phyloP scores from a whole-genome alignment of 2,329 filamentous ascomycete species.

The Lachnellula arida region DNA sequence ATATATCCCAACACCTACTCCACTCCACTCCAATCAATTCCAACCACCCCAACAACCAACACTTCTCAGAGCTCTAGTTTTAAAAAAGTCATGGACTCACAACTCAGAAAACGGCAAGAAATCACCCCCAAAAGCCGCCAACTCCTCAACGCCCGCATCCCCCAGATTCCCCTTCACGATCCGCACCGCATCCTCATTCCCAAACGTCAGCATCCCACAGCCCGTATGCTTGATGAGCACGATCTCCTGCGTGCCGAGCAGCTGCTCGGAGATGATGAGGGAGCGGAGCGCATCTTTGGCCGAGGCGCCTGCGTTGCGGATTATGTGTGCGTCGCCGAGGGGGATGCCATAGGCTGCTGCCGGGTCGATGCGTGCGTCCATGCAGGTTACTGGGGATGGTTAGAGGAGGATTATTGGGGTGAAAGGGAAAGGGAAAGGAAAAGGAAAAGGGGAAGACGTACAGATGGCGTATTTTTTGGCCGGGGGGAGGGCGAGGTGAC shows the following conservation, averaged over 20 bases:
- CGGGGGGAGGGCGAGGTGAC: constrained; percentile 62
- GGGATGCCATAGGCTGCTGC: constrained; percentile 63
- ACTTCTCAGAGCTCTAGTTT: too few species aligned
- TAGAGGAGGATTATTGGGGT: constrained; percentile 1
- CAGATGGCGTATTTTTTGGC: constrained; percentile 63
- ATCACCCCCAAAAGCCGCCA: constrained; percentile 25
- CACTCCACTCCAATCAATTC: too few species aligned
- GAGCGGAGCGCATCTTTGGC: constrained; percentile 67
- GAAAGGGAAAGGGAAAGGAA: constrained; percentile 10
- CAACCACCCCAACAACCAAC: too few species aligned
- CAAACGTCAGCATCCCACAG: constrained; percentile 68
- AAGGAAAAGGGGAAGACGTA: constrained; percentile 34
- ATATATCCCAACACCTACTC: too few species aligned
- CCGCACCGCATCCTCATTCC: constrained; percentile 50
- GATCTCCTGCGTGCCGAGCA: constrained; percentile 72
- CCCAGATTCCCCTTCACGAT: constrained; percentile 56
- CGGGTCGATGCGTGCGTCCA: constrained; percentile 73
- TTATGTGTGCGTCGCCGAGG: constrained; percentile 73
- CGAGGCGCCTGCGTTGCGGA: constrained; percentile 67
- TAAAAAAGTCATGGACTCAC: too few species aligned
- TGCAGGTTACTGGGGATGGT: constrained; percentile 59
- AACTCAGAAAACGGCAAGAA: constrained; percentile 47
- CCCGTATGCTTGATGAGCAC: constrained; percentile 49
- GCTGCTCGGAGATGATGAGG: constrained; percentile 72
- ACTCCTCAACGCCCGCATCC: constrained; percentile 37